Conservation (phyloP, 441 rosid genomes). For the Gossypium armourianum region DNA sequence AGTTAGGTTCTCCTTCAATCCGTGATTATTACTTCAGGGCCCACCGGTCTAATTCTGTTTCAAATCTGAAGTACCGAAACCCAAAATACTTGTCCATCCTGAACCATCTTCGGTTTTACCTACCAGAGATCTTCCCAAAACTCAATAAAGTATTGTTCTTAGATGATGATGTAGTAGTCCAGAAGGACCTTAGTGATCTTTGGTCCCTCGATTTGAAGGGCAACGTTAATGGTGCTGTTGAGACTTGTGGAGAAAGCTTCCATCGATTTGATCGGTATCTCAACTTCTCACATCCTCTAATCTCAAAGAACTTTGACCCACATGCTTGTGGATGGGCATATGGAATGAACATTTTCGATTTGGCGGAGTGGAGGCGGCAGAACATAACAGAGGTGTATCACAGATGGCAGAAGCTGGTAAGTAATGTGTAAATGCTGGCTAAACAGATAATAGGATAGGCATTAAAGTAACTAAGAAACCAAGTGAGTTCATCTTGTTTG, state of each 20-base stretch:
- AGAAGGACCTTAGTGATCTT: conserved; percentile 70
- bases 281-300: conserved; percentile 73
- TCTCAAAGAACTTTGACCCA: conserved; percentile 51
- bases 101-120: conserved; percentile 91
- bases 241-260: conserved; percentile 90
- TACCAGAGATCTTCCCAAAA: conserved; percentile 87
- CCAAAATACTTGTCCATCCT: conserved; percentile 87
- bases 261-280: conserved; percentile 91
- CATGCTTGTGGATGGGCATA: conserved; percentile 79
- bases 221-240: conserved; percentile 88
- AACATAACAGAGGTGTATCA: conserved; percentile 58
- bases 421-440: conserved; percentile 16
- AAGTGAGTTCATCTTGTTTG: neutral
- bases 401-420: conserved; percentile 85
- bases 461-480: neutral
- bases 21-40: conserved; percentile 83
- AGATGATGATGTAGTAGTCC: conserved; percentile 90
- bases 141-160: conserved; percentile 76
- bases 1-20: conserved; percentile 70
- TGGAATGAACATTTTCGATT: conserved; percentile 66
- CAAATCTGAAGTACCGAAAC: conserved; percentile 80
- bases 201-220: conserved; percentile 80
- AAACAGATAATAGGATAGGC: neutral
- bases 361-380: conserved; percentile 55
- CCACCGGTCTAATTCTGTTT: conserved; percentile 55